phyloP scores from a whole-genome alignment of 495 filamentous ascomycete species.

The Aspergillus leporis region DNA sequence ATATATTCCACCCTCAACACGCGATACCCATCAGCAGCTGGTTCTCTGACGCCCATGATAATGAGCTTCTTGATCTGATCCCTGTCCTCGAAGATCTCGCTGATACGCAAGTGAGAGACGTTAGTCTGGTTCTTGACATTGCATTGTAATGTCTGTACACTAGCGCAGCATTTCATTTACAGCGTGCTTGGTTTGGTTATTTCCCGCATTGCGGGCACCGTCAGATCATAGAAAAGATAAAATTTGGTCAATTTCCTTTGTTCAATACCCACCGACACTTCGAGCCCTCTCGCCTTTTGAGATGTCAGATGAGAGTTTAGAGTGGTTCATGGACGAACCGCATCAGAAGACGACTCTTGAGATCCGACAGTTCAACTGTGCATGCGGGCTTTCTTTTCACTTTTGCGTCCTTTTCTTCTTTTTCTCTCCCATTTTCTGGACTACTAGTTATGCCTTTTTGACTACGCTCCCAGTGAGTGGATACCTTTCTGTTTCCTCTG shows the following conservation, averaged over 20 bases:
- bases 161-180: slow-evolving; percentile 35
- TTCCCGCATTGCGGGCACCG: neutral
- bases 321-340: neutral
- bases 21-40: slow-evolving; percentile 99
- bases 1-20: slow-evolving; percentile 99
- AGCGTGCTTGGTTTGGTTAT: slow-evolving; percentile 25
- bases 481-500: slow-evolving; percentile 34
- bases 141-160: slow-evolving; percentile 61
- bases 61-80: slow-evolving; percentile 96
- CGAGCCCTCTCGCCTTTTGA: neutral
- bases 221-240: slow-evolving; percentile 6
- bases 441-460: slow-evolving; percentile 29
- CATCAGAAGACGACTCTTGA: neutral
- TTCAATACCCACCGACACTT: neutral
- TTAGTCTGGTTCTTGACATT: slow-evolving; percentile 97
- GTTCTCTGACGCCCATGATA: slow-evolving; percentile 99
- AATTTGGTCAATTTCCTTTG: slow-evolving; percentile 11
- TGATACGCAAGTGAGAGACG: slow-evolving; percentile 81
- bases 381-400: slow-evolving; percentile 26
- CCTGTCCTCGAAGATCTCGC: slow-evolving; percentile 98
- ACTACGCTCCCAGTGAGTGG: slow-evolving; percentile 38
- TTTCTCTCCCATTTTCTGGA: slow-evolving; percentile 20
- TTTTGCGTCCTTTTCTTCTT: slow-evolving; percentile 15
- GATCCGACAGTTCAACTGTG: slow-evolving; percentile 1
- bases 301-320: neutral